Conservation (phyloP, 1,284 basidiomycete genomes). For the Tilletia indica region DNA sequence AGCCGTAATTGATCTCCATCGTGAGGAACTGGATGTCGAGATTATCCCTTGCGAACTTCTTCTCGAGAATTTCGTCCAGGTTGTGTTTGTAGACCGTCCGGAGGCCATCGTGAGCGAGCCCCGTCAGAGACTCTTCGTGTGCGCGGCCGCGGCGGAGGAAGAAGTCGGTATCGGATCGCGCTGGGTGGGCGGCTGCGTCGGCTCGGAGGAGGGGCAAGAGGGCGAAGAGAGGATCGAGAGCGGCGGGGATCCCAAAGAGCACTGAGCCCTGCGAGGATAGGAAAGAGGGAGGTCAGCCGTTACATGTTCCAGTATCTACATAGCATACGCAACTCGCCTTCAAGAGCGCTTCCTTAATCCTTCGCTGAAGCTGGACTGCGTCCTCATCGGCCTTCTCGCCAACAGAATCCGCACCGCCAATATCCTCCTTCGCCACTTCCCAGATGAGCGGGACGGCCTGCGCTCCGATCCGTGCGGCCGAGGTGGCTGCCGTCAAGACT, state of each 20-base stretch:
- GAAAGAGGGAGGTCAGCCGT: not conserved
- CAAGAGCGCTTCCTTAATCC: not conserved
- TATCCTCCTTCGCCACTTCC: not conserved
- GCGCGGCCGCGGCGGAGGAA: not conserved
- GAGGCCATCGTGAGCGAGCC: not conserved
- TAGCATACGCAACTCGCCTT: not conserved
- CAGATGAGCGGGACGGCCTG: conserved; percentile 12
- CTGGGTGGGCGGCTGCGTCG: not conserved
- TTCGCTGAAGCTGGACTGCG: not conserved
- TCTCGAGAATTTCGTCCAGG: conserved; percentile 22
- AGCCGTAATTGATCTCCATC: conserved; percentile 35
- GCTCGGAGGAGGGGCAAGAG: conserved; percentile 1
- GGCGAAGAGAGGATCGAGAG: conserved; percentile 1
- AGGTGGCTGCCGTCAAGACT: conserved; percentile 3
- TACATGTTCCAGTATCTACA: not conserved
- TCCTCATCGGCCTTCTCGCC: not conserved
- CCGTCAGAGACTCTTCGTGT: not conserved
- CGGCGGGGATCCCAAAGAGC: conserved; percentile 9
- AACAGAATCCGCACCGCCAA: not conserved
- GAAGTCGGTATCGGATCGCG: not conserved
- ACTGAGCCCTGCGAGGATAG: not conserved
- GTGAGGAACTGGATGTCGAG: conserved; percentile 29
- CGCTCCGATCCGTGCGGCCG: not conserved
- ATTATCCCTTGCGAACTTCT: conserved; percentile 27
- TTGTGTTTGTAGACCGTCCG: conserved; percentile 30